A percentile compares a stretch with the other conserved stretches of the same genome.
phyloP scores from a whole-genome alignment of 2,329 filamentous ascomycete species.

The Arthroderma sp. region DNA sequence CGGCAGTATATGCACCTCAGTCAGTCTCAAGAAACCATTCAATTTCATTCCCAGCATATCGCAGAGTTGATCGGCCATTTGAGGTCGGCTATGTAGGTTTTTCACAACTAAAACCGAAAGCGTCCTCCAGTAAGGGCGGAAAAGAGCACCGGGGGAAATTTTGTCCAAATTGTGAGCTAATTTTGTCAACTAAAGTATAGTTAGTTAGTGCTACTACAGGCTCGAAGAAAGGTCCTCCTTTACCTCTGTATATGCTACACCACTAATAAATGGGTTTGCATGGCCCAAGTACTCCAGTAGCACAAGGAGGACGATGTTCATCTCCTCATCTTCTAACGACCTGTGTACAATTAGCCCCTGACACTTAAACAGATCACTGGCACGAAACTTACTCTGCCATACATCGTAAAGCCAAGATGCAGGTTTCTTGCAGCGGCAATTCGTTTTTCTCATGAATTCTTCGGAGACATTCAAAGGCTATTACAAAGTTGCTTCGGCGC shows the following conservation, averaged over 20 bases:
- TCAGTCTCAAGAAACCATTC: constrained; percentile 57
- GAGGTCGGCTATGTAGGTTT: constrained; percentile 66
- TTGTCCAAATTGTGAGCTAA: constrained; percentile 51
- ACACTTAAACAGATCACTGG: constrained; percentile 3
- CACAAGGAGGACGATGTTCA: constrained; percentile 72
- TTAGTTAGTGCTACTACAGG: not conserved
- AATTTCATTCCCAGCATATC: constrained; percentile 68
- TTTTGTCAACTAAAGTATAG: constrained; percentile 43
- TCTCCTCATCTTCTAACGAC: constrained; percentile 63
- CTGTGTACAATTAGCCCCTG: constrained; percentile 23
- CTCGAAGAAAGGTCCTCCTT: constrained; percentile 10
- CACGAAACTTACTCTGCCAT: constrained; percentile 49
- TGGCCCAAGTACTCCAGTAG: constrained; percentile 80
- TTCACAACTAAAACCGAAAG: constrained; percentile 72
- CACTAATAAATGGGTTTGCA: constrained; percentile 63
- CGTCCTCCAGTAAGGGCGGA: constrained; percentile 79
- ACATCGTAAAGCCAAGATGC: constrained; percentile 75
- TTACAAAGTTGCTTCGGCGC: constrained; percentile 51
- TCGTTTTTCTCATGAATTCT: constrained; percentile 57
- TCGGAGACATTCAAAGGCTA: constrained; percentile 57
- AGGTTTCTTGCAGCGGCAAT: constrained; percentile 62
- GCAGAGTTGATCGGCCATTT: constrained; percentile 65
- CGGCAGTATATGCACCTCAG: constrained; percentile 61
- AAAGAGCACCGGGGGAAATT: constrained; percentile 52
- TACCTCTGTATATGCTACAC: constrained; percentile 71